Evolutionary conservation across 176 grass and related monocot species (phyloP).

Genomic region (Triticum dicoccoides): DNA sequence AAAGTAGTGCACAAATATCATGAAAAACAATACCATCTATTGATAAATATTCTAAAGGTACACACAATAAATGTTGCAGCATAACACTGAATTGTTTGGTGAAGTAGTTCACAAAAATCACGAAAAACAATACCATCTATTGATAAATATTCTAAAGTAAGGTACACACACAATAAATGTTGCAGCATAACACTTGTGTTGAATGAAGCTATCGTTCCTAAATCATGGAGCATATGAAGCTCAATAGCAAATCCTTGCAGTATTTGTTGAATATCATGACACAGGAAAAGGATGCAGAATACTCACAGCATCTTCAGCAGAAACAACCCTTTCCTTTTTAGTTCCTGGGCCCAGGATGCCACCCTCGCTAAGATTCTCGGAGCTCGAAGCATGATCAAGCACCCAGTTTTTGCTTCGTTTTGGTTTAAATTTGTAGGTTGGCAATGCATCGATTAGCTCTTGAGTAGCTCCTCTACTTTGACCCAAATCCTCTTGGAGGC

Average conservation of each 20-base stretch:
- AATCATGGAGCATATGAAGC: constrained; percentile 1
- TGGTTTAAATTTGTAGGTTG: constrained; percentile 89
- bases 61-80: background rate
- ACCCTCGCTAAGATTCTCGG: constrained; percentile 55
- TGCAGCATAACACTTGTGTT: constrained; percentile 8
- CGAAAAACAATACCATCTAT: background rate
- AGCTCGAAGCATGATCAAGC: constrained; percentile 49
- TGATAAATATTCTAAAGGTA: background rate
- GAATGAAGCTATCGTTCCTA: background rate
- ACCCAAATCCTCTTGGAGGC: constrained; percentile 74
- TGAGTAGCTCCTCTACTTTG: constrained; percentile 82
- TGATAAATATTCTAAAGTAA: constrained; percentile 3
- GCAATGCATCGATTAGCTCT: constrained; percentile 77
- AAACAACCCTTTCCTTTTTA: constrained; percentile 79
- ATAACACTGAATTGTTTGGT: background rate
- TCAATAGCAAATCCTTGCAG: background rate
- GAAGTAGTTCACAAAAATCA: constrained; percentile 13
- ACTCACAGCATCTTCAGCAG: constrained; percentile 93
- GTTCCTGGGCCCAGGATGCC: constrained; percentile 87
- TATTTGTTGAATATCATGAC: constrained; percentile 12
- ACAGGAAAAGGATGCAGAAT: constrained; percentile 18
- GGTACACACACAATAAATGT: background rate
- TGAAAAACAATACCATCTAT: background rate
- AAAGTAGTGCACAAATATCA: constrained; percentile 18
- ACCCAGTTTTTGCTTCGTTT: constrained; percentile 72